phyloP scores from a whole-genome alignment of 169 alveolate genomes.

The Eimeria maxima region DNA sequence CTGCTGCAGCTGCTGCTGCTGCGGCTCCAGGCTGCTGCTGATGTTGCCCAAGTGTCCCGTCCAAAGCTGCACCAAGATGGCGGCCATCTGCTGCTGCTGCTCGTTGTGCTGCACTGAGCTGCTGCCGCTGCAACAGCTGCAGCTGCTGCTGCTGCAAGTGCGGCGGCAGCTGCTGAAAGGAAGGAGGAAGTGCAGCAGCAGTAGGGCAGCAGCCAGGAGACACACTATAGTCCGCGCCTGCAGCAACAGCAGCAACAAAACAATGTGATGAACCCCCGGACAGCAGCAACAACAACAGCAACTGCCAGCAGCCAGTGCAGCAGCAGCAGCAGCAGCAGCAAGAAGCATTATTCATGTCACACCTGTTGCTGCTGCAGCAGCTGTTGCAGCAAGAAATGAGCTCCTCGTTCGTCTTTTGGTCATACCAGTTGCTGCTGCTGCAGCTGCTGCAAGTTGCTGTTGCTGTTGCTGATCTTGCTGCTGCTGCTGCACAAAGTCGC shows the following conservation, averaged over 20 bases:
- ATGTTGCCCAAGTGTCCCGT: not conserved
- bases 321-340: slow-evolving; percentile 28
- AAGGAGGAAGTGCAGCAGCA: not conserved
- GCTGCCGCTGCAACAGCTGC: slow-evolving; percentile 14
- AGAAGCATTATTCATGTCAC: not conserved
- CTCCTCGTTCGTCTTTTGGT: not conserved
- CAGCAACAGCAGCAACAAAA: slow-evolving; percentile 20
- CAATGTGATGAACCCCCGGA: too few species aligned
- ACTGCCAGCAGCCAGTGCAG: not conserved
- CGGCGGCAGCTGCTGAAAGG: slow-evolving; percentile 24
- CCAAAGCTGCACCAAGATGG: not conserved
- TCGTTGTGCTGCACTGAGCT: slow-evolving; percentile 28
- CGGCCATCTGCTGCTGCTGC: slow-evolving; percentile 26
- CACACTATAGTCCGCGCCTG: not conserved
- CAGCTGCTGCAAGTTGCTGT: too few species aligned
- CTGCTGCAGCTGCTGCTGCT: slow-evolving; percentile 36
- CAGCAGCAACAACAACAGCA: slow-evolving; percentile 34
- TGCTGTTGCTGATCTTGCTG: not conserved
- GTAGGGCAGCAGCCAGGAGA: not conserved
- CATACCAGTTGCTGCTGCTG: not conserved
- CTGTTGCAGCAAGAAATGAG: not conserved
- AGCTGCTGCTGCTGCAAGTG: not conserved
- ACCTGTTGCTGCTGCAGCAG: slow-evolving; percentile 30
- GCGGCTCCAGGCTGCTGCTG: not conserved
- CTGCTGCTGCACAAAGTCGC: not conserved